Base-by-base conservation (phyloP, 2,329 filamentous ascomycete genomes). In the Aureobasidium lini region DNA sequence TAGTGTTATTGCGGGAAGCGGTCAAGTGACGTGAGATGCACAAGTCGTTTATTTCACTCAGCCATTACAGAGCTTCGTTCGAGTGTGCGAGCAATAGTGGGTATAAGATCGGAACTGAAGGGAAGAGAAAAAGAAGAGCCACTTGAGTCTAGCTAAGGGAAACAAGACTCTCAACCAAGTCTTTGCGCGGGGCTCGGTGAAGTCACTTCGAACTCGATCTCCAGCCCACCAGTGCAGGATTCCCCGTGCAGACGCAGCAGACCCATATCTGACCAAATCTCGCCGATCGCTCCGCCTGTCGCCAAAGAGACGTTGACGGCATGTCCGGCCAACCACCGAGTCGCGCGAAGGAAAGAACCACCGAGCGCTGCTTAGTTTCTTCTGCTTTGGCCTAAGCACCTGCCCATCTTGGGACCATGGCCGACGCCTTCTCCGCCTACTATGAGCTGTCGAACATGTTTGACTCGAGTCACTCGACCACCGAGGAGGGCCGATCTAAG, bases 121-220 rank as follows among this genome's bases (percentile, higher is more conserved):
- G 39, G 50, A 43, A 15, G 39, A 43, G 34, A 34, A 42, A 34
- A 42, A 43, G 37, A 42, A 31, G 37, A 15, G 34, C 13, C 8
- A 13, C 34, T 36, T 15, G 39, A 42, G 39, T 42, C 39, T 15
- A 23, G 31, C 8, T 29, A 23, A 36, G 43, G 29, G 39, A 29
- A 52, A 32, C 28, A 54, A 18, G 36, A 54, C 50, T 54, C 50
- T 52, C 48, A 52, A 52, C 48, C 34, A 52, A 39, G 48, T 52
- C 48, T 52, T 52, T 29, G 48, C 48, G 50, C 50, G 50, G 50
- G 50, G 50, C 50, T 42, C 39, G 50, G 39, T 54, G 50, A 54
- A 43, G 29, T 54, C 50, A 54, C 50, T 54, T 40, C 37, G 37
- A 40, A n/a, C 13, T 40, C 37, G 37, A 40, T 40, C 37, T 52